These are phyloP conservation scores for Penicillium diatomitis DNA, from an alignment of 495 filamentous ascomycete genomes.

Conservation along the genomic window DNA sequence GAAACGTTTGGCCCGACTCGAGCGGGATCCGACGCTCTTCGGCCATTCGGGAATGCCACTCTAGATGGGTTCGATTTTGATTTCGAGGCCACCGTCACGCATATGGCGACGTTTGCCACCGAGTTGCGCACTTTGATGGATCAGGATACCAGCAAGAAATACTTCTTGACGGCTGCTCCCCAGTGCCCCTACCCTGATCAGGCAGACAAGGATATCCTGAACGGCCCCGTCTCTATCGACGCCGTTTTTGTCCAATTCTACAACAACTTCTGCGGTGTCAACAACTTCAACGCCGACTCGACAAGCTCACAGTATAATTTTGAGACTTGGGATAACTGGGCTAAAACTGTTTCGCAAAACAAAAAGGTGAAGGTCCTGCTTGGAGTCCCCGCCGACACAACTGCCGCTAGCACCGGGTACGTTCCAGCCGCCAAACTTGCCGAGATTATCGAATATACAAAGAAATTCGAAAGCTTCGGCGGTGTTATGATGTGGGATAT, in stretches of 20 bases:
- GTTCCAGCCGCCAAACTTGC: slow-evolving; percentile 33
- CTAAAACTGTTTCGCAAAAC: slow-evolving; percentile 51
- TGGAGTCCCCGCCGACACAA: slow-evolving; percentile 53
- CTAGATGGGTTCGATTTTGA: slow-evolving; percentile 71
- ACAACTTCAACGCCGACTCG: slow-evolving; percentile 37
- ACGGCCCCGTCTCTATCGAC: slow-evolving; percentile 46
- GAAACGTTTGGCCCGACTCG: slow-evolving; percentile 48
- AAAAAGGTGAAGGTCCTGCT: slow-evolving; percentile 55
- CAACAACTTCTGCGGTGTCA: slow-evolving; percentile 61
- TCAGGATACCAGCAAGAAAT: slow-evolving; percentile 38
- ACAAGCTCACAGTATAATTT: slow-evolving; percentile 59
- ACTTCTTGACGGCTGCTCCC: slow-evolving; percentile 57
- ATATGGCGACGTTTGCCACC: slow-evolving; percentile 48
- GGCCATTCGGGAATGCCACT: slow-evolving; percentile 55
- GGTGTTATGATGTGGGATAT: slow-evolving; percentile 70
- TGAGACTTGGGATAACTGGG: slow-evolving; percentile 63
- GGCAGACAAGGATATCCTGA: slow-evolving; percentile 47
- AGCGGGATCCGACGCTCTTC: slow-evolving; percentile 22
- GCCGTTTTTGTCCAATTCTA: slow-evolving; percentile 68
- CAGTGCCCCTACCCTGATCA: slow-evolving; percentile 60
- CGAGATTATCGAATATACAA: slow-evolving; percentile 40
- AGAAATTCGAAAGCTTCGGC: slow-evolving; percentile 52
- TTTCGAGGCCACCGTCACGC: slow-evolving; percentile 41
- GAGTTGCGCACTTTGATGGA: slow-evolving; percentile 47
- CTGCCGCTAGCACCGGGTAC: slow-evolving; percentile 53